A percentile compares a stretch with the other conserved stretches of the same genome.
These are phyloP conservation scores for Diaporthe sp. DNA, from an alignment of 2,329 filamentous ascomycete genomes.

Conservation along the genomic window DNA sequence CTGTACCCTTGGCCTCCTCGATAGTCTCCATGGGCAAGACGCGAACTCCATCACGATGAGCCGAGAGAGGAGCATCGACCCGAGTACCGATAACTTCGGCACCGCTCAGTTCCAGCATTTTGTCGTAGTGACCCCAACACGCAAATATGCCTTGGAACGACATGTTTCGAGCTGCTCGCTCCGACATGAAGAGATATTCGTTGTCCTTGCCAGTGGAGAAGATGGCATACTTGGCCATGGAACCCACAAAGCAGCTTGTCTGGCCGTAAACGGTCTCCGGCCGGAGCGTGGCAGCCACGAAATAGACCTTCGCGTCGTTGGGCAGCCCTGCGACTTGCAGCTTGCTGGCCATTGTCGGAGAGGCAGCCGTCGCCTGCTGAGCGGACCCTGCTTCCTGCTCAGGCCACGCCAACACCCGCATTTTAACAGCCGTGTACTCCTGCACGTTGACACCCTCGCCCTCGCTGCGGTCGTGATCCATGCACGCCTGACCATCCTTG, in stretches of 20 bases:
- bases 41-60: slow-evolving; percentile 8
- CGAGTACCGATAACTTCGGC: slow-evolving; percentile 6
- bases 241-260: background rate
- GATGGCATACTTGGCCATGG: slow-evolving; percentile 8
- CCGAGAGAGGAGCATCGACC: slow-evolving; percentile 7
- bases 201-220: slow-evolving; percentile 11
- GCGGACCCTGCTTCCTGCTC: slow-evolving; percentile 1
- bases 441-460: slow-evolving; percentile 9
- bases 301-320: slow-evolving; percentile 5
- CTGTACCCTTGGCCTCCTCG: slow-evolving; percentile 9
- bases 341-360: slow-evolving; percentile 5
- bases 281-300: slow-evolving; percentile 1
- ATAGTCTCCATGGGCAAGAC: slow-evolving; percentile 11
- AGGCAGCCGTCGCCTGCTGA: background rate
- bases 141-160: slow-evolving; percentile 6
- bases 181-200: slow-evolving; percentile 5
- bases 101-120: slow-evolving; percentile 8
- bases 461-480: slow-evolving; percentile 9
- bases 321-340: slow-evolving; percentile 6
- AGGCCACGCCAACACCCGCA: slow-evolving; percentile 9
- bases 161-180: slow-evolving; percentile 6
- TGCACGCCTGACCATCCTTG: slow-evolving; percentile 7
- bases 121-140: slow-evolving; percentile 10
- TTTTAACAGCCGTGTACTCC: background rate
- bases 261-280: slow-evolving; percentile 5